Base-by-base conservation (phyloP, 768 basidiomycete species). In the Trametes cubensis region DNA sequence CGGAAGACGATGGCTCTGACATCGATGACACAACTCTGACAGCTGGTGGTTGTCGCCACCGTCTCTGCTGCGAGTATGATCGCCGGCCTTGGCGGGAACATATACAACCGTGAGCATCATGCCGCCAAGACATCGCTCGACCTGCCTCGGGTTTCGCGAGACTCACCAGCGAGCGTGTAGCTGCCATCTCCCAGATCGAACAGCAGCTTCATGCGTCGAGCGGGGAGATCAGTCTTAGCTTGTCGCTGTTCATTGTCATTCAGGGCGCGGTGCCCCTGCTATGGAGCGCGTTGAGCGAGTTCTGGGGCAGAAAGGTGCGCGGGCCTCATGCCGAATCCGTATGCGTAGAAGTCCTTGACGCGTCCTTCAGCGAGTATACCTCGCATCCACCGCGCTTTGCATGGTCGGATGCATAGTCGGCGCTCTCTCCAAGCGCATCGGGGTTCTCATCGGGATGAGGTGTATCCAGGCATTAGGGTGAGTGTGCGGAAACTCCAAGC, bases 221-320 rank as follows among this genome's bases (percentile, higher is more conserved):
- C 51, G 72, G 79, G 13, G 80, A 89, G 64, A 85, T 94, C 60
- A 87, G 89, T 62, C 78, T 85, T 72, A 83, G 83, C 61, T 75
- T 92, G 15, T 86, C 89, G 0, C 62, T 87, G n/a, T 93, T 90
- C 72, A 89, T 91, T 60, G 74, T 87, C 2, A 67, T 90, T 13
- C 92, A 93, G 71, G 91, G 92, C 3, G 71, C 76, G 13, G 73
- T 85, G 55, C 92, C 91, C 0, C 67, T 90, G 13, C 39, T 87
- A 4, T 92, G 91, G 90, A 83, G 80, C 56, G 81, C 84, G 0
- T 74, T 88, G 25, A 87, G 86, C 58, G 92, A 94, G 73, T 82
- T 93, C 34, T 86, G 84, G 68, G 92, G 91, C 8, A 78, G 91
- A 55, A 92, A 85, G 78, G 86, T 85, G 64, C 21, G 79, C 71